A percentile compares a stretch with the other conserved stretches of the same genome.
phyloP scores from a whole-genome alignment of 2,329 filamentous ascomycete genomes.

The Talaromyces atroroseus region DNA sequence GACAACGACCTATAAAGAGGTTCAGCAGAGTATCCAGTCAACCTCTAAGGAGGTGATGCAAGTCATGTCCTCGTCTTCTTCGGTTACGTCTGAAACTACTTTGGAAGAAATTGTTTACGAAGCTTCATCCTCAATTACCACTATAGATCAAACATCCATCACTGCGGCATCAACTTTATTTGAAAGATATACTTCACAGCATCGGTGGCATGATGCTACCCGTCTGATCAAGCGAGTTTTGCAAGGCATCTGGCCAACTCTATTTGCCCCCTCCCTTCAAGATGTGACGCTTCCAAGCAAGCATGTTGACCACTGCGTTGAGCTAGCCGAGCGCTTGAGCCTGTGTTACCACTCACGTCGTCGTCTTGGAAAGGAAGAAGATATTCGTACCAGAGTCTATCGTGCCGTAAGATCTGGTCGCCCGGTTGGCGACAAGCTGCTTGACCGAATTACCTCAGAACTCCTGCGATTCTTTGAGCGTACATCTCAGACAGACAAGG shows the following conservation, averaged over 20 bases:
- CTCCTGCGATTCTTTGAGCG: slow-evolving; percentile 28
- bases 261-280: slow-evolving; percentile 41
- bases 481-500: slow-evolving; percentile 28
- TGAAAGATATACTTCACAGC: slow-evolving; percentile 41
- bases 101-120: slow-evolving; percentile 43
- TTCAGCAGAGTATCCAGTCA: slow-evolving; percentile 40
- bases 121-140: slow-evolving; percentile 35
- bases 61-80: slow-evolving; percentile 21
- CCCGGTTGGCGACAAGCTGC: slow-evolving; percentile 27
- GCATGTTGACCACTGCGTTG: slow-evolving; percentile 42
- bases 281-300: slow-evolving; percentile 41
- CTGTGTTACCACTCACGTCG: slow-evolving; percentile 41
- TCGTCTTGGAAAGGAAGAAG: slow-evolving; percentile 32
- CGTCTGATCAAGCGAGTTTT: slow-evolving; percentile 43
- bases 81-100: slow-evolving; percentile 36
- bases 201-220: slow-evolving; percentile 44
- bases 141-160: slow-evolving; percentile 38
- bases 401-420: slow-evolving; percentile 25
- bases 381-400: slow-evolving; percentile 33
- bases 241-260: slow-evolving; percentile 42
- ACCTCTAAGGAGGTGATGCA: slow-evolving; percentile 41
- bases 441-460: slow-evolving; percentile 23
- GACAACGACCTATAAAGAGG: slow-evolving; percentile 34
- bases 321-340: slow-evolving; percentile 43
- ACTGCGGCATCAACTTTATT: slow-evolving; percentile 38